Evolutionary conservation across 768 basidiomycete genomes (phyloP), one percentile per base, ranked within the genome.

Genomic region (Collybia nuda): DNA sequence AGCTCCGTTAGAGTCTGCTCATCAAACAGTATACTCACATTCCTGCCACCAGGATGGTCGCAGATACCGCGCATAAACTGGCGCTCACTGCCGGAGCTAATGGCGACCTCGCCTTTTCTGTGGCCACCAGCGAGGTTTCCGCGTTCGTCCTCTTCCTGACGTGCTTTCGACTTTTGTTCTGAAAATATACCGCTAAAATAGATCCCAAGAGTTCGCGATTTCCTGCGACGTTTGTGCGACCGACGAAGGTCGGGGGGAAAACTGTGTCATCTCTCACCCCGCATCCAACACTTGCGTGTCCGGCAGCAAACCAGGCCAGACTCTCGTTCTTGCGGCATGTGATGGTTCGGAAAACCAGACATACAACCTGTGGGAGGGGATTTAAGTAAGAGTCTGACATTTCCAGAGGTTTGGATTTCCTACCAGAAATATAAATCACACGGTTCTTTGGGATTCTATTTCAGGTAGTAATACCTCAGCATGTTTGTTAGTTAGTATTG

Each of bases 141-240:
- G 14, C 12, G 21, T 44, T n/a, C 6, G 19, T 50, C 32, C 3
- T 14, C 18, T 19, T 19, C 21, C 24, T 9, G 2, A 17, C 5
- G 37, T 28, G 7, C 36, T n/a, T 19, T 17, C 24, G 18, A 12
- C 23, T 38, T 26, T 28, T 8, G 19, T 26, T 9, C 15, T 18
- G 37, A 43, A 17, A 23, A 38, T 36, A 21, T 29, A 17, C 18
- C 18, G 19, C 5, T 40, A 3, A 15, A n/a, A 36, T 14, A 51
- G 50, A 36, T 36, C 42, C 9, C 50, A 51, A 37, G 43, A 51
- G 17, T 51, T 51, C 22, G 24, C n/a, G 3, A 51, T 51, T 32
- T 23, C 24, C n/a, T 45, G 50, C 12, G 8, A 14, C 22, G 29
- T 39, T 23, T 52, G 50, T 32, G 29, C 37, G 0, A 37, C 9